Evolutionary conservation across 306 rosid species (phyloP), one percentile per base, ranked within the genome.

Genomic region (Bauhinia variegata): DNA sequence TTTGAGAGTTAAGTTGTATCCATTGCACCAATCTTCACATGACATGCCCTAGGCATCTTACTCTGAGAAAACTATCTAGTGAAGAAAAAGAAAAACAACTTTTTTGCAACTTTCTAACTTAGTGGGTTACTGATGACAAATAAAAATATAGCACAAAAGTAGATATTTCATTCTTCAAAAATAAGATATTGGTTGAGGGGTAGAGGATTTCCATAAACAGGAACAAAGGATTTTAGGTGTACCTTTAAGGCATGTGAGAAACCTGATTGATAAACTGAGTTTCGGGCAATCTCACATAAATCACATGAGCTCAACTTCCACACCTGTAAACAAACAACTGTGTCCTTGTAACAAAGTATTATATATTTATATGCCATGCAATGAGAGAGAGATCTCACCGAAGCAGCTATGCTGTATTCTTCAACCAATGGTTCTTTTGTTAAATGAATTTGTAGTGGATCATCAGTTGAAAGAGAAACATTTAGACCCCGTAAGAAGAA

Each of bases 231-330:
- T 65, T 17, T 16, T 14, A 49, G 36, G 61, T 39, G 41, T 69
- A 86, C 96, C 88, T 89, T 89, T 42, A 86, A 73, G 38, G 88
- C 89, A 79, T 89, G 96, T 30, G 96, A 89, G 82, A 89, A 89
- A 36, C 96, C 96, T 15, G 96, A 89, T 63, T 89, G 96, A 83
- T 88, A 93, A 60, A 93, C 98, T 0, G 98, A 93, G 76, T 93
- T 93, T 38, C 96, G 97, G 48, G 98, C 98, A 63, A 93, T 81
- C 80, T 93, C 98, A 81, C 97, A 89, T 54, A 93, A 77, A 68
- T 93, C 98, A 78, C 98, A 89, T 2, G 98, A 89, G 78, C 97
- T 93, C 77, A 93, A 77, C 77, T 89, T 93, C 98, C 98, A 93
- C 31, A 93, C 97, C 98, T 93, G 87, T 28, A 69, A 54, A 37